These are phyloP conservation scores for Pestalotiopsis sp. DNA, from an alignment of 2,329 filamentous ascomycete species.

Conservation along the genomic window DNA sequence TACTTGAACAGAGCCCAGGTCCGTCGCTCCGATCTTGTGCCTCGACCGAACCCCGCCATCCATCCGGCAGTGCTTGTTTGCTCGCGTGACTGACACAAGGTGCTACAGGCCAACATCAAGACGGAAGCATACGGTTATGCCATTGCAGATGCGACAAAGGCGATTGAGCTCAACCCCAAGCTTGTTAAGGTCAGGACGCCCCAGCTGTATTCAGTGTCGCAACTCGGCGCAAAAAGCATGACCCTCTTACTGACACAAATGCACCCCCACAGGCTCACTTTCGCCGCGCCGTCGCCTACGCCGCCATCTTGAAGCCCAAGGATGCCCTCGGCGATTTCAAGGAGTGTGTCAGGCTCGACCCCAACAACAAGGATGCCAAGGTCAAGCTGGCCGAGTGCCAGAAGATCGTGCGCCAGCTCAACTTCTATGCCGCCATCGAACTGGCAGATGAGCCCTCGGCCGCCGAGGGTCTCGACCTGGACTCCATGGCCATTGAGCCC, in stretches of 20 bases:
- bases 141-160: conserved; percentile 85
- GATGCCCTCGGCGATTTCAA: conserved; percentile 93
- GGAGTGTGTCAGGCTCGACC: conserved; percentile 83
- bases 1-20: conserved; percentile 96
- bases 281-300: conserved; percentile 86
- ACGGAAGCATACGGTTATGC: conserved; percentile 94
- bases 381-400: conserved; percentile 91
- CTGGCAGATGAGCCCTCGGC: conserved; percentile 89
- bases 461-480: conserved; percentile 85
- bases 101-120: conserved; percentile 81
- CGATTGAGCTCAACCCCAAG: conserved; percentile 82
- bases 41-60: not conserved
- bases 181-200: conserved; percentile 72
- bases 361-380: conserved; percentile 85
- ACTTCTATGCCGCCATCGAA: conserved; percentile 95
- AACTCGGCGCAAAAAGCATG: not conserved
- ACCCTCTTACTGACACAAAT: not conserved
- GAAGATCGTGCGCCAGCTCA: conserved; percentile 87
- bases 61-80: conserved; percentile 26
- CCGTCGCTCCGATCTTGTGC: conserved; percentile 29
- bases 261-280: conserved; percentile 73
- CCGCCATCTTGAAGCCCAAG: conserved; percentile 84
- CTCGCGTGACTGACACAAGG: conserved; percentile 47
- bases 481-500: conserved; percentile 78
- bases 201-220: not conserved